Evolutionary conservation across 352 stramenopile species (phyloP), one percentile per base, ranked within the genome.

Genomic region (Aphanomyces astaci): DNA sequence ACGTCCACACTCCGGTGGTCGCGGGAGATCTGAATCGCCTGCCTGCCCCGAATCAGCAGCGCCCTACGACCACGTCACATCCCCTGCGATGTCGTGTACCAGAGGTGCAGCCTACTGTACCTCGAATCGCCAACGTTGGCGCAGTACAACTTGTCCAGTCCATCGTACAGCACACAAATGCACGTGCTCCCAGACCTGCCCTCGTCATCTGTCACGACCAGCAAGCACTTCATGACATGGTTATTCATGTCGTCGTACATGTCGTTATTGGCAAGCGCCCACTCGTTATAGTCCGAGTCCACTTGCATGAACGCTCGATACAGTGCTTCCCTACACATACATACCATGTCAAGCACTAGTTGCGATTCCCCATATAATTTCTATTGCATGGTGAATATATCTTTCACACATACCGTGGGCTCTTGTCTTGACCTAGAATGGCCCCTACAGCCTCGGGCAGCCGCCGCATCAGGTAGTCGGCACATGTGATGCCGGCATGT

Each of bases 71-170:
- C 19, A 5, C 9, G 15, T 25, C 7, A 0, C 22, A 7, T n/a
- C n/a, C n/a, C n/a, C n/a, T n/a, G n/a, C n/a, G n/a, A n/a, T n/a
- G n/a, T n/a, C n/a, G n/a, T n/a, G n/a, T n/a, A n/a, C n/a, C n/a
- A n/a, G n/a, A n/a, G n/a, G n/a, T n/a, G n/a, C n/a, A n/a, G n/a
- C n/a, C n/a, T n/a, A n/a, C n/a, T 17, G 7, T 28, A 56, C 60
- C 60, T 49, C 11, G 71, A 73, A 46, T 75, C 71, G 30, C 71
- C 71, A 22, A 75, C 71, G 43, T 75, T 75, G 39, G 64, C 68
- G 51, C 71, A 75, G 46, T 71, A 70, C 19, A 65, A 1, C 10
- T 66, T 66, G 48, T 66, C 60, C 10, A 66, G 31, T 5, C 60
- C 60, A 32, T 66, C 60, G 32, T 56, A 66, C 17, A 66, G 36